Evolutionary conservation across 495 filamentous ascomycete genomes (phyloP).

Genomic region (Pseudomonodictys pantanalensis): DNA sequence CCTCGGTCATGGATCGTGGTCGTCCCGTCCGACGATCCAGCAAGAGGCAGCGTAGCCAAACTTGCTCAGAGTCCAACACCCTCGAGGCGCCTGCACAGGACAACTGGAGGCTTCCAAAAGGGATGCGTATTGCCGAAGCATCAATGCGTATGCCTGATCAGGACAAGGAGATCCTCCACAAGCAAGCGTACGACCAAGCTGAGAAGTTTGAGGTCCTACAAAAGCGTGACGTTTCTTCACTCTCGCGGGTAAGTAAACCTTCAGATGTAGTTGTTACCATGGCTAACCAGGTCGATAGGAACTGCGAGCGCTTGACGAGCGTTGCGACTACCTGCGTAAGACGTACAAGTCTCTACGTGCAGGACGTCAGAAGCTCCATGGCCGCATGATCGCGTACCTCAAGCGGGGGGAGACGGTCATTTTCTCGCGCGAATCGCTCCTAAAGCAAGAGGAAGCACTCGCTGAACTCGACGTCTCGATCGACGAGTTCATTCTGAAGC

Average conservation of each 20-base stretch:
- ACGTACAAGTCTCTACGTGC: conserved; percentile 66
- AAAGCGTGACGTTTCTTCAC: conserved; percentile 61
- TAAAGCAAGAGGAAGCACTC: conserved; percentile 73
- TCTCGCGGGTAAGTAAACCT: conserved; percentile 55
- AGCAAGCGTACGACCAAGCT: conserved; percentile 63
- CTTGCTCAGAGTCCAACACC: conserved; percentile 37
- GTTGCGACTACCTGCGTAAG: conserved; percentile 67
- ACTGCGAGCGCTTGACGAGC: conserved; percentile 64
- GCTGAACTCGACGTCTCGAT: conserved; percentile 69
- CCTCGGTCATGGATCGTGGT: conserved; percentile 60
- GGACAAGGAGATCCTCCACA: conserved; percentile 55
- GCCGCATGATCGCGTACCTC: conserved; percentile 65
- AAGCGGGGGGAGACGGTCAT: conserved; percentile 58
- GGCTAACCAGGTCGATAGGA: conserved; percentile 46
- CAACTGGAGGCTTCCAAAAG: conserved; percentile 52
- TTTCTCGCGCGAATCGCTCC: conserved; percentile 64
- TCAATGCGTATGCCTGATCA: conserved; percentile 44
- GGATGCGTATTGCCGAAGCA: conserved; percentile 55
- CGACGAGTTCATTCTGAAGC: conserved; percentile 70
- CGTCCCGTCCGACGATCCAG: conserved; percentile 51
- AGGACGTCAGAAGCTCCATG: conserved; percentile 65
- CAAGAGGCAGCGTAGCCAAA: conserved; percentile 33
- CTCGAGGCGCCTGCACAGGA: conserved; percentile 25
- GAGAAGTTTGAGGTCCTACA: conserved; percentile 65
- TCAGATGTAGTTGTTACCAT: not conserved